Evolutionary conservation across 192 early-diverging fungal species (phyloP), one percentile per base, ranked within the genome.

Genomic region (Dissophora ornata): DNA sequence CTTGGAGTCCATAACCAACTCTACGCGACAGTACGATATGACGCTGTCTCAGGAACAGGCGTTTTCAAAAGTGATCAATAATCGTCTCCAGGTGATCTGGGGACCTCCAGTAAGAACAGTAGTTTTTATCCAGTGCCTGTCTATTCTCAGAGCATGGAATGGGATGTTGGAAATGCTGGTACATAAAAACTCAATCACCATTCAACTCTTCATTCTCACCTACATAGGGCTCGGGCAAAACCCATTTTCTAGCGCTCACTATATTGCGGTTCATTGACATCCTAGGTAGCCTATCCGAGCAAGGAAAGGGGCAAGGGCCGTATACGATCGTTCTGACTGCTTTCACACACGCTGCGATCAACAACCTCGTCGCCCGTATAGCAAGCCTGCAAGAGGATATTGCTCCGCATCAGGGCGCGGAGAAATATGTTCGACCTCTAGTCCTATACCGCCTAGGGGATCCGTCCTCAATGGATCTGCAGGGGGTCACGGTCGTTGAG

Each of bases 191-290:
- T 54, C 30, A 32, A 36, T 32, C 4, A 3, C n/a, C 21, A 44
- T 34, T 45, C 41, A 30, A n/a, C 19, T 18, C 33, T 18, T 15
- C 55, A 30, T 33, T 10, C 32, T 26, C 33, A 18, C 47, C 66
- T 32, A 29, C 38, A 16, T 42, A 86, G 84, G 84, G 84, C 10
- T 86, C 84, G 1, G 84, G 84, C 34, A 86, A 86, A 47, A 83
- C 84, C 1, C 77, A 83, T 21, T 86, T 86, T 46, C 56, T 86
- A 25, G 82, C 84, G 7, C 60, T 85, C 16, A 79, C 82, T 19
- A 54, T 80, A 3, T 42, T 77, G 16, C 65, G 82, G 60, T 81
- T 79, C 36, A 51, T 82, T 21, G 69, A 70, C n/a, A 62, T 81
- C n/a, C 10, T 83, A 18, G 38, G 53, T 3, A 64, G 61, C 21